phyloP scores from a whole-genome alignment of 441 rosid species.

The Lepidium campestre region DNA sequence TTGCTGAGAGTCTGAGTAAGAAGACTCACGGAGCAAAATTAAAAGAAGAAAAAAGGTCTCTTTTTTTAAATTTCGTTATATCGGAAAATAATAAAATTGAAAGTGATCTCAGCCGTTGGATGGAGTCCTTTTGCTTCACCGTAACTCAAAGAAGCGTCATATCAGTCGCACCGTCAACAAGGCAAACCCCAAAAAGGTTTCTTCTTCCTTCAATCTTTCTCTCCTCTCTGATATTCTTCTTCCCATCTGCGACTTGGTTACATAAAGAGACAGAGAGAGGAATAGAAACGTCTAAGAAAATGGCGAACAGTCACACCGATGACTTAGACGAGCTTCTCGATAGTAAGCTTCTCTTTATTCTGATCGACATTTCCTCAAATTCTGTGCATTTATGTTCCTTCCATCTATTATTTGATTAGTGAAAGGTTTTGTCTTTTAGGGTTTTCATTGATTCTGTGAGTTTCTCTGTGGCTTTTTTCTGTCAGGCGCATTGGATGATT shows the following conservation, averaged over 20 bases:
- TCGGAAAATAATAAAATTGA: background rate
- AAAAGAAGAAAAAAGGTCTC: background rate
- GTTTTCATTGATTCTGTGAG: background rate
- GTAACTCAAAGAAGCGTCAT: background rate
- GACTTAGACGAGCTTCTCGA: conserved; percentile 94
- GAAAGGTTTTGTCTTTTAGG: background rate
- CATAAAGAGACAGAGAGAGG: background rate
- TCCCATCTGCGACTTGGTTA: conserved; percentile 6
- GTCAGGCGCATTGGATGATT: conserved; percentile 92
- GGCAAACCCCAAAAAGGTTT: conserved; percentile 8
- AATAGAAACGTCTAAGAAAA: background rate
- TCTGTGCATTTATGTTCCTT: background rate
- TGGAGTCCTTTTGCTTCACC: conserved; percentile 5
- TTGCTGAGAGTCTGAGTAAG: background rate
- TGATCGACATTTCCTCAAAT: background rate
- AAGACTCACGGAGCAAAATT: background rate
- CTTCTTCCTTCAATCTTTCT: conserved; percentile 13
- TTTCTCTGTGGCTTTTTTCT: conserved; percentile 16
- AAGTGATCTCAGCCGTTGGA: conserved; percentile 19
- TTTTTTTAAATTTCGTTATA: background rate
- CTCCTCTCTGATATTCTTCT: background rate
- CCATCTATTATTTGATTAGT: background rate
- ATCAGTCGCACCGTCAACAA: conserved; percentile 12
- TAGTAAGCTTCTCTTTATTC: conserved; percentile 37
- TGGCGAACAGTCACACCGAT: conserved; percentile 55